These are phyloP conservation scores for Diddensiella santjacobensis DNA, from an alignment of 805 yeast species.

Conservation along the genomic window DNA sequence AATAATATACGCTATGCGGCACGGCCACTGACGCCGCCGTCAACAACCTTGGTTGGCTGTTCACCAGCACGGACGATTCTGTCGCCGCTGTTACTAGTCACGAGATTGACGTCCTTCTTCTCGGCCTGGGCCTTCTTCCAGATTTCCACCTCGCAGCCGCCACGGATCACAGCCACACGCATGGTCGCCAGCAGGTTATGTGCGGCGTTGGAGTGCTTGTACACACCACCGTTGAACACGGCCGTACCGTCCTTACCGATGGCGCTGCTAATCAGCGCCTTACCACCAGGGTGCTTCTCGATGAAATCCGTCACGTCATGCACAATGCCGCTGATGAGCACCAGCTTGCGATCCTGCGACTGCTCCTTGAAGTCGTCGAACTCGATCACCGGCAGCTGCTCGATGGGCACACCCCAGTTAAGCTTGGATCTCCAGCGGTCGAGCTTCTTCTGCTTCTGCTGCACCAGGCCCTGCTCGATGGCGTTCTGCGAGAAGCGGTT, in stretches of 20 bases:
- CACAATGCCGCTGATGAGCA: slow-evolving; percentile 84
- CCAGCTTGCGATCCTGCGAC: slow-evolving; percentile 56
- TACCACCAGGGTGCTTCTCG: slow-evolving; percentile 92
- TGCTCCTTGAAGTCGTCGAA: slow-evolving; percentile 50
- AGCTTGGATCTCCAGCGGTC: slow-evolving; percentile 73
- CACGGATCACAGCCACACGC: slow-evolving; percentile 84
- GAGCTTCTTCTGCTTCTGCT: slow-evolving; percentile 76
- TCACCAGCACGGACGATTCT: slow-evolving; percentile 57
- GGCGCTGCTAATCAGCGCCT: slow-evolving; percentile 69
- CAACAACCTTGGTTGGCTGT: slow-evolving; percentile 48
- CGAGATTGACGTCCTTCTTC: slow-evolving; percentile 60
- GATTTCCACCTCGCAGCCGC: slow-evolving; percentile 75
- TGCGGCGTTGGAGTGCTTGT: slow-evolving; percentile 90
- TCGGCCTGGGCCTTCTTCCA: slow-evolving; percentile 71
- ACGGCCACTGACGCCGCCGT: slow-evolving; percentile 51
- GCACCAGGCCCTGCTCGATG: slow-evolving; percentile 66
- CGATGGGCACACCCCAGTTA: slow-evolving; percentile 94
- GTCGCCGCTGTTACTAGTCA: slow-evolving; percentile 51
- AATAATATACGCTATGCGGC: slow-evolving; percentile 50
- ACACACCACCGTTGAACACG: slow-evolving; percentile 93
- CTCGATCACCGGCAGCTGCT: slow-evolving; percentile 69
- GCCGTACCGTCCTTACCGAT: slow-evolving; percentile 92
- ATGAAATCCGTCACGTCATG: slow-evolving; percentile 92
- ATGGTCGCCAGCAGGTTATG: slow-evolving; percentile 85
- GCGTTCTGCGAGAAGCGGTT: slow-evolving; percentile 55